Base-by-base conservation (phyloP, 1,284 basidiomycete species). In the Trametes pubescens region DNA sequence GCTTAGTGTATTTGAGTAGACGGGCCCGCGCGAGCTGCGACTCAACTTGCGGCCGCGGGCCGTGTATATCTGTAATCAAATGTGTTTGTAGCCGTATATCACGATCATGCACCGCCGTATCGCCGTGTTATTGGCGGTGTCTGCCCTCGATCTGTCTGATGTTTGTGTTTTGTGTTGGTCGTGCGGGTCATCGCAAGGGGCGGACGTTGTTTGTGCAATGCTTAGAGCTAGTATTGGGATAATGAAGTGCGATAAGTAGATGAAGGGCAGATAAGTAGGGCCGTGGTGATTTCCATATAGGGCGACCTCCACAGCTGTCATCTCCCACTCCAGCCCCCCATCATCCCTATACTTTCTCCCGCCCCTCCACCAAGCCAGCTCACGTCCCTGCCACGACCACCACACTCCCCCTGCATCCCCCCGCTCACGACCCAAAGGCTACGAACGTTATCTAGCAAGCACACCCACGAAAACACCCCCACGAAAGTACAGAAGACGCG, bases 1-100 rank as follows among this genome's bases (percentile, higher is more conserved):
- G 37, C 34, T 21, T 64, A 65, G 61, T 65, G 66, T 68, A 63
- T 55, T 21, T 32, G 64, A 62, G 60, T 64, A 64, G 57, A 62
- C 29, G 52, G 34, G 65, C 59, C 67, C 64, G 65, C 53, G 64
- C 58, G 62, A 59, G 64, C 68, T 68, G 72, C 71, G 72, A 73
- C 72, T 73, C 72, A 73, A 73, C 72, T 73, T 73, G 72, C 71
- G 71, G 68, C 51, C 61, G 64, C 68, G 68, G 72, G 69, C 67
- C 63, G 56, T 68, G 71, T 69, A 66, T 58, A 64, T 58, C 62
- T 62, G 51, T 64, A 65, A 68, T 64, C 51, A 57, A 66, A 59
- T 57, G 64, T 69, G 64, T 71, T 62, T 73, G 70, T 73, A 73
- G 67, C 68, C 51, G 49, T 65, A 68, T 26, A 48, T 5, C 56